These are phyloP conservation scores for Sindora glabra DNA, from an alignment of 306 rosid genomes.

Conservation along the genomic window DNA sequence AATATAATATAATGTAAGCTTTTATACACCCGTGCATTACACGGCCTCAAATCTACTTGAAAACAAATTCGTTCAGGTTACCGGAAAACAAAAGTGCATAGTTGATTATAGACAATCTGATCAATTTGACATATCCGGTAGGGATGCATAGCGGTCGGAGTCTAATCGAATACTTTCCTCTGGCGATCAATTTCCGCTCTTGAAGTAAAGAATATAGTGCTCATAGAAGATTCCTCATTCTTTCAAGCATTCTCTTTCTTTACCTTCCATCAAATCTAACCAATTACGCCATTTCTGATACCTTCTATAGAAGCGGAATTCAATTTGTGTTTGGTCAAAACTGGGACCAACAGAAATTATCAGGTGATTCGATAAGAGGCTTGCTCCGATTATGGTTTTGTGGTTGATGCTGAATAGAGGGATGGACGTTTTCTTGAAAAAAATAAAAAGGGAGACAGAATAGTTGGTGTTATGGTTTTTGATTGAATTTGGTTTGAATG, in stretches of 20 bases:
- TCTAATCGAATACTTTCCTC: background rate
- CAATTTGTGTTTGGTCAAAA: background rate
- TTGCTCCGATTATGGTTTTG: background rate
- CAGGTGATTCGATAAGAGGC: background rate
- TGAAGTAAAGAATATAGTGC: constrained; percentile 27
- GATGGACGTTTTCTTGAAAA: too few relatives aligned
- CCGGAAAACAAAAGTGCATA: too few relatives aligned
- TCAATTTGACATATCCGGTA: too few relatives aligned
- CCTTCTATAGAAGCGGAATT: background rate
- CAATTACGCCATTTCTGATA: background rate
- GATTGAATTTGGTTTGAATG: too few relatives aligned
- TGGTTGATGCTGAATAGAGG: background rate
- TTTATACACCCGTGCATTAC: too few relatives aligned
- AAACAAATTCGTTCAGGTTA: too few relatives aligned
- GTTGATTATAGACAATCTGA: too few relatives aligned
- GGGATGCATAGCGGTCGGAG: too few relatives aligned
- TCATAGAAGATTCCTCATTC: background rate
- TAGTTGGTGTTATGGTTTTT: too few relatives aligned
- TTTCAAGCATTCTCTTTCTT: background rate
- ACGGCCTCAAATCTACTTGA: too few relatives aligned
- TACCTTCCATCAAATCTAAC: background rate
- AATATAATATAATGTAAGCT: too few relatives aligned
- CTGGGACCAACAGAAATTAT: constrained; percentile 1
- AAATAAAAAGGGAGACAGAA: too few relatives aligned
- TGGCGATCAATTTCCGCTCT: constrained; percentile 10